Percentiles rank a stretch among this genome's conserved stretches.
Conservation (phyloP, 1,284 basidiomycete genomes). For the Fomitiporia mediterranea region DNA sequence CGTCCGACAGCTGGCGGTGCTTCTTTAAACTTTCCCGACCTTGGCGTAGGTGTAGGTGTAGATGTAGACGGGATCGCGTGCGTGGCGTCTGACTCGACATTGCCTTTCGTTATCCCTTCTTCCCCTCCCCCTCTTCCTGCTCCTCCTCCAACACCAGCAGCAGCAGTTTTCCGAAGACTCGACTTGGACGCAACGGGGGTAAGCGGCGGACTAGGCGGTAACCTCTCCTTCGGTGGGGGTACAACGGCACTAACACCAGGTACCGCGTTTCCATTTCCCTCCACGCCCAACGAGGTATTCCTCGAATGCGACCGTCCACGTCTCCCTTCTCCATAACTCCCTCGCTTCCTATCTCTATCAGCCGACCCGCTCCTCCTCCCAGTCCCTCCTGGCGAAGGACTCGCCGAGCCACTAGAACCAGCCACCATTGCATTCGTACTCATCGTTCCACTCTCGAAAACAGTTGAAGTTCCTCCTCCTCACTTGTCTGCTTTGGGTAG, state of each 20-base stretch:
- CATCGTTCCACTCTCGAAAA: too few species aligned
- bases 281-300: neutral
- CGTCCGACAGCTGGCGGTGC: neutral
- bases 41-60: neutral
- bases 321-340: neutral
- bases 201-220: constrained; percentile 23
- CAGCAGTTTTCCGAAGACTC: constrained; percentile 9
- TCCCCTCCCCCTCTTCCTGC: neutral
- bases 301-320: neutral
- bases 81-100: too few species aligned
- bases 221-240: constrained; percentile 15
- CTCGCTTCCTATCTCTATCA: constrained; percentile 1
- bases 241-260: neutral
- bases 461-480: too few species aligned
- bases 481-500: too few species aligned
- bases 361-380: constrained; percentile 5
- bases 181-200: constrained; percentile 20
- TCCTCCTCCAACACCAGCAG: too few species aligned
- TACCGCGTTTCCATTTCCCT: neutral
- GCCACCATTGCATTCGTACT: too few species aligned
- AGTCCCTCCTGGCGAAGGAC: neutral
- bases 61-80: too few species aligned
- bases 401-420: neutral
- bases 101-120: neutral
- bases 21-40: neutral